Base-by-base conservation (phyloP, 208 protist species). In the Ichthyophonus hoferi region DNA sequence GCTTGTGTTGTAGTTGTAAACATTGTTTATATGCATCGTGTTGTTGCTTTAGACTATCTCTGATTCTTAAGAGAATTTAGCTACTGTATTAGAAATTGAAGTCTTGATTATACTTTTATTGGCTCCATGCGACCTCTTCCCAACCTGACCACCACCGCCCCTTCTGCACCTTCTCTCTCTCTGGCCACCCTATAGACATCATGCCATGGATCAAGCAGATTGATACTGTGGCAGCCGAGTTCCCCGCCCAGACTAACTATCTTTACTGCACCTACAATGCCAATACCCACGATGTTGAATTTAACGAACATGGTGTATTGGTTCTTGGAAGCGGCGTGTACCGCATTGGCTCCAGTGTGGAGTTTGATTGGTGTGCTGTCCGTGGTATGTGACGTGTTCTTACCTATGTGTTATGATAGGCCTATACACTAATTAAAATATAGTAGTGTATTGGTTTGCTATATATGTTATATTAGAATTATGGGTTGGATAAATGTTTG, bases 261-360 rank as follows among this genome's bases (percentile, higher is more conserved):
- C 93, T 98, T 14, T 98, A 98, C 94, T 94, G 94, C 41, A 98
- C 96, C 33, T 98, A 98, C 93, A 94, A 94, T 84, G 94, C 89
- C 38, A 85, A 31, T 1, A 79, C 87, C 35, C 34, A 95, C 34
- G 93, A 94, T 76, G 83, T 93, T 7, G 40, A 79, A 2, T 89
- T 93, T 42, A 42, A 89, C 37, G 67, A 90, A n/a, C 34, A 90
- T 12, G 35, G 38, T 33, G 96, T 97, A 89, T 93, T 97, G 14
- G 97, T 99, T 39, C 95, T 99, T n/a, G 98, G 98, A 92, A 98
- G 96, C 83, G 98, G 98, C 82, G 96, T 97, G 0, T 99, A 99
- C 91, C 94, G 98, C 89, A 99, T 99, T 93, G 98, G 98, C 86
- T 96, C 94, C 81, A 96, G 94, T 79, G 97, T 98, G 40, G 97